Conservation (phyloP, 768 basidiomycete species). For the Boletus sp. region DNA sequence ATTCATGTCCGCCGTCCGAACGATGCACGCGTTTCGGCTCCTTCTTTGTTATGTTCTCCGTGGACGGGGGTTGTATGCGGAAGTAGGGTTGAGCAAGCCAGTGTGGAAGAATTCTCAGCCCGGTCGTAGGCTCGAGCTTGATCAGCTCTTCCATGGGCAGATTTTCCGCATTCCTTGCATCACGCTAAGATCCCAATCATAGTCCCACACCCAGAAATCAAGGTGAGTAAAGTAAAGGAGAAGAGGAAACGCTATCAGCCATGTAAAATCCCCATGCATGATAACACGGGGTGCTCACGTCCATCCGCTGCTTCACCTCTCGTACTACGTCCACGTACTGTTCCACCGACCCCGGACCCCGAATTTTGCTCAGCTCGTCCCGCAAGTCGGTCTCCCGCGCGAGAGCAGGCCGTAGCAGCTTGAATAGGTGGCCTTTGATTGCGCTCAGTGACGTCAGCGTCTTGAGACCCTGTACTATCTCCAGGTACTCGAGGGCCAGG, state of each 20-base stretch:
- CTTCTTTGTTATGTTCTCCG: background rate
- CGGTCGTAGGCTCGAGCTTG: constrained; percentile 42
- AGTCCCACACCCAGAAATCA: background rate
- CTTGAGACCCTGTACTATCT: constrained; percentile 58
- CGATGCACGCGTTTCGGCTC: constrained; percentile 9
- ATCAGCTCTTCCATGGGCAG: constrained; percentile 36
- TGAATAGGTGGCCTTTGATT: constrained; percentile 92
- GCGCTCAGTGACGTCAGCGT: constrained; percentile 72
- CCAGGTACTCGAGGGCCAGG: constrained; percentile 84
- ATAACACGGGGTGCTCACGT: constrained; percentile 35
- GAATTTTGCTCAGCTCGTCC: constrained; percentile 59
- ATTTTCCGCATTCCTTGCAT: constrained; percentile 37
- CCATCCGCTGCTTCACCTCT: constrained; percentile 60
- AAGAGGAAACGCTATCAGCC: background rate
- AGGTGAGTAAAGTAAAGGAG: background rate
- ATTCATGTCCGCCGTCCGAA: background rate
- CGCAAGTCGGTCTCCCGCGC: constrained; percentile 65
- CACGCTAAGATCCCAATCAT: constrained; percentile 35
- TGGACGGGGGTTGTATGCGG: constrained; percentile 4
- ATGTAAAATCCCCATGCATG: background rate
- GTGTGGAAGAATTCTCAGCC: constrained; percentile 54
- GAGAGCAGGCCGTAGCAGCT: constrained; percentile 80
- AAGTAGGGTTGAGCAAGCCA: constrained; percentile 76
- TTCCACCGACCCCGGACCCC: constrained; percentile 21
- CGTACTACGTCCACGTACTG: constrained; percentile 50